Base-by-base conservation (phyloP, 169 alveolate genomes). In the Eimeria falciformis region DNA sequence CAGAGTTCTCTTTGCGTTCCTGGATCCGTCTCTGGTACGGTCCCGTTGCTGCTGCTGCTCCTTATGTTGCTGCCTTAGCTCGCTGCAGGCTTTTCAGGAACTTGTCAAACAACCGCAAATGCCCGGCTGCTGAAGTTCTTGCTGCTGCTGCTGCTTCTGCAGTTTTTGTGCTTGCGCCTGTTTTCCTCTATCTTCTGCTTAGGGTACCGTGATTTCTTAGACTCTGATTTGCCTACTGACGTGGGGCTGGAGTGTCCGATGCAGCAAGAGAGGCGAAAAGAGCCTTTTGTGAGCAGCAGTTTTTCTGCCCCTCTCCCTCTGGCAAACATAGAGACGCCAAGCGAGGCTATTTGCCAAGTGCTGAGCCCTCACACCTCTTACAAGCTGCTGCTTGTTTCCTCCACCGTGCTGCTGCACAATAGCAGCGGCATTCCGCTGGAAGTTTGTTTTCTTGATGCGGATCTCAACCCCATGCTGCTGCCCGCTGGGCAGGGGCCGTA, bases 321-420 rank as follows among this genome's bases (percentile, higher is more conserved):
- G 50, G 47, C 91, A 45, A 66, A 43, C 65, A 82, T 65, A 14
- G 68, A 40, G 21, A 50, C 56, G 73, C 33, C 27, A 58, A 68
- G 83, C 81, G 89, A 88, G 66, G 78, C 85, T 37, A 92, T 96
- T 9, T 95, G 97, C 89, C 96, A 96, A 90, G 97, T 96, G 40
- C 83, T 95, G 90, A 94, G 96, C 11, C 98, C 98, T 21, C 96
- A 96, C 82, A 97, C 97, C 18, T 95, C 97, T 65, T 96, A 95
- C 92, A 96, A 96, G 94, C 92, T 96, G 91, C 92, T 96, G 87
- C 87, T 96, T 92, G 91, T 96, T 92, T 93, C 97, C 4, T 94
- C 97, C 47, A 95, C 97, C 0, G 97, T 96, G 90, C 78, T 96
- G 62, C 84, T 96, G 81, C 91, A 92, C 92, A 96, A 96, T 92